Base-by-base conservation (phyloP, 1,139 yeast species). In the Meyerozyma elateridarum region DNA sequence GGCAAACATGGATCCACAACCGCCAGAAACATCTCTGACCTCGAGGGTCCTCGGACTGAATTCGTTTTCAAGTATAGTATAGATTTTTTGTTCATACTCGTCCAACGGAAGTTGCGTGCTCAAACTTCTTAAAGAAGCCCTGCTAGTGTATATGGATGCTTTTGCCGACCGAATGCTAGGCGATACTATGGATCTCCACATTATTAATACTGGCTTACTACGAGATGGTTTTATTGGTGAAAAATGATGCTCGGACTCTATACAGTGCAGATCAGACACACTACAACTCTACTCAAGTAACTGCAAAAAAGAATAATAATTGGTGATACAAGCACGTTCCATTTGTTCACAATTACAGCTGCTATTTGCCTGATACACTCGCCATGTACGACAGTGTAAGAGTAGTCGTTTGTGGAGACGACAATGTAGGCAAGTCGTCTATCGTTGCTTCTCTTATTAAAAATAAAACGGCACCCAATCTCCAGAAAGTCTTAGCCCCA, bases 1-100 rank as follows among this genome's bases (percentile, higher is more conserved):
- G 29, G 95, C 88, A 61, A 87, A 93, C 97, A 91, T 91, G 3
- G 96, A 88, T 0, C 99, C 99, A 61, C 98, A 93, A 0, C 99
- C 98, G 15, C 74, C 97, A 16, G 93, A 80, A 4, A 89, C 80
- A 53, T 91, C 98, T 42, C 69, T 67, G 7, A 89, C 95, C 31
- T 70, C 68, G 31, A 88, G 61, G 28, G 59, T 61, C 20, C 61
- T 53, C 1, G 97, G 96, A 11, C 59, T 45, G 32, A 88, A 72
- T 35, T 70, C 70, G 13, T 63, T 55, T 13, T 67, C 48, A 30
- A 88, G 65, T 35, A 77, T 76, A 22, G 67, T 59, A 49, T 65
- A 80, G 25, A 88, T 73, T 51, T 79, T 69, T 34, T 61, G 56
- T 54, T 88, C 96, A 49, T 85, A 84, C 9, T 71, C 79, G 36